Percentiles rank a stretch among this genome's conserved stretches.
phyloP scores from a whole-genome alignment of 2,329 filamentous ascomycete species.

The Phaeosphaeria sp. region DNA sequence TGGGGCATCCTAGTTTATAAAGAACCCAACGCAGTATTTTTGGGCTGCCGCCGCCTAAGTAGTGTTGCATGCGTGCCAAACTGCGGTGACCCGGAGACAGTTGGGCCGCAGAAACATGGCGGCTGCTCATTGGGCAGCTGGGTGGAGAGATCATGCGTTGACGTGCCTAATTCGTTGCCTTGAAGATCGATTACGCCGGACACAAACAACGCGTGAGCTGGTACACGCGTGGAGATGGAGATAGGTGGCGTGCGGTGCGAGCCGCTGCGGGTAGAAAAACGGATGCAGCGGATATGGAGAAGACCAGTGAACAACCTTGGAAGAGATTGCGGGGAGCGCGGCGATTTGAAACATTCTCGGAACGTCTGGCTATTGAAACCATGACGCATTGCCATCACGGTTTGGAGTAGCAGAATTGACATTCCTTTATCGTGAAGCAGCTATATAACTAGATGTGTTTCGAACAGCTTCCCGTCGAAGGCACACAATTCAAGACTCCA shows the following conservation, averaged over 20 bases:
- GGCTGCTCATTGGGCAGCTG: slow-evolving; percentile 36
- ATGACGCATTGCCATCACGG: neutral
- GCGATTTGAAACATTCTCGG: neutral
- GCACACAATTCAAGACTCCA: too few relatives aligned
- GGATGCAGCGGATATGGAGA: slow-evolving; percentile 10
- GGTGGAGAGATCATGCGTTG: slow-evolving; percentile 26
- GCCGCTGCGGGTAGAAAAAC: slow-evolving; percentile 13
- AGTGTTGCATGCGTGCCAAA: slow-evolving; percentile 41
- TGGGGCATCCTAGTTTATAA: slow-evolving; percentile 40
- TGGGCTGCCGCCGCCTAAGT: slow-evolving; percentile 36
- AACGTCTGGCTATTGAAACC: neutral
- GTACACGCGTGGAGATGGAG: slow-evolving; percentile 20
- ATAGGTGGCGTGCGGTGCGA: slow-evolving; percentile 19
- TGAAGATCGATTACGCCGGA: slow-evolving; percentile 33
- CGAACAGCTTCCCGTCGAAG: neutral
- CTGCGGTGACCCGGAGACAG: slow-evolving; percentile 40
- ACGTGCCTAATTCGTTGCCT: slow-evolving; percentile 37
- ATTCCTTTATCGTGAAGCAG: too few relatives aligned
- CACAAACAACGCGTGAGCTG: slow-evolving; percentile 32
- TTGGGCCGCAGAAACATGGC: slow-evolving; percentile 46
- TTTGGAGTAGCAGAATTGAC: neutral
- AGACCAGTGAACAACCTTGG: neutral
- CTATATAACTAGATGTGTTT: neutral
- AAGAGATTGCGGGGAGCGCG: neutral
- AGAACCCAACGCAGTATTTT: slow-evolving; percentile 28